Evolutionary conservation across 768 basidiomycete genomes (phyloP), one percentile per base, ranked within the genome.

Genomic region (Trametes punicea): DNA sequence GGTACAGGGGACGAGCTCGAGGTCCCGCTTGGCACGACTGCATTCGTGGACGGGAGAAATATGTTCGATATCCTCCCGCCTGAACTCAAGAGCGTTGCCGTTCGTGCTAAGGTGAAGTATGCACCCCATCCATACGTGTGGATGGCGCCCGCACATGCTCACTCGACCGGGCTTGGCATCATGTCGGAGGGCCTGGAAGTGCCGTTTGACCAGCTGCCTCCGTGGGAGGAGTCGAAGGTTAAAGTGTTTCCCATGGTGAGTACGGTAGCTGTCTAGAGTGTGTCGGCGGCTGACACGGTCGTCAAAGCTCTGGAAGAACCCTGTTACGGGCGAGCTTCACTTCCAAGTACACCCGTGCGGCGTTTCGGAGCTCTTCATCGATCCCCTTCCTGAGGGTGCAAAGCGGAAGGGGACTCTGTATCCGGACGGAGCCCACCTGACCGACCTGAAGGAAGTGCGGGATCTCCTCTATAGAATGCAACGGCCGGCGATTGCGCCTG

Each of bases 341-440:
- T 85, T 95, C 74, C 83, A 98, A 67, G 93, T 96, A 4, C 94
- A 96, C 68, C 93, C 90, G 4, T 90, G 87, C 62, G 92, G 84
- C 27, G 83, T 70, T 1, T 70, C 75, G 33, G 83, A 88, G 62
- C 77, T 95, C 27, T 59, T 86, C 51, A 74, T 97, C 61, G 81
- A 81, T n/a, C 82, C 92, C 15, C 78, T 95, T 0, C 89, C 90
- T 0, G 75, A 72, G 40, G 80, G 80, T 21, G 79, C 81, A 0
- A 71, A 71, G 25, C 76, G 79, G 9, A 78, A 84, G 38, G 83
- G 77, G 0, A 84, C 89, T 3, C 74, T 93, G 1, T 94, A 85
- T 71, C 93, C 94, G 4, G 86, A 93, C 57, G 93, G 94, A 8
- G 86, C 79, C 1, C 81, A 84, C 64, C 65, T 97, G 64, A 88